Evolutionary conservation across 805 yeast species (phyloP).

Genomic region (Kluyveromyces aestuarii): DNA sequence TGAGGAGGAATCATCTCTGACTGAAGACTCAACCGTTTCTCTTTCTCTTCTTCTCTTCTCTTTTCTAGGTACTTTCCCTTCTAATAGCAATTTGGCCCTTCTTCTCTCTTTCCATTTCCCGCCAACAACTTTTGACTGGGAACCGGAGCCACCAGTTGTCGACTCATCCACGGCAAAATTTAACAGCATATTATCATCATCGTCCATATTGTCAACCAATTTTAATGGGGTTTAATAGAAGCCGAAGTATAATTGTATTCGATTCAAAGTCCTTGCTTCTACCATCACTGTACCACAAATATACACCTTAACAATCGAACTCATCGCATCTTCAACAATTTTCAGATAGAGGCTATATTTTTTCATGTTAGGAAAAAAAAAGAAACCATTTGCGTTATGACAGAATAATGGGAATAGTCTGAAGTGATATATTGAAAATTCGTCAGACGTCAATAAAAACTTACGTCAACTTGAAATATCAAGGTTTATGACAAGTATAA

Average conservation of each 20-base stretch:
- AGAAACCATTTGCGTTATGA: neutral
- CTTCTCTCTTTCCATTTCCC: slow-evolving; percentile 82
- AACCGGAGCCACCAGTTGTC: slow-evolving; percentile 9
- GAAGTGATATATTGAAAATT: too few relatives aligned
- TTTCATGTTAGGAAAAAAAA: neutral
- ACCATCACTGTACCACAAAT: neutral
- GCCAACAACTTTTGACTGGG: slow-evolving; percentile 43
- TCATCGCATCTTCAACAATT: slow-evolving; percentile 17
- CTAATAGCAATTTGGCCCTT: slow-evolving; percentile 41
- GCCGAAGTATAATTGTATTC: too few relatives aligned
- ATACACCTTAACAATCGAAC: slow-evolving; percentile 6
- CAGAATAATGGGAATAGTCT: neutral
- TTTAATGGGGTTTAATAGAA: too few relatives aligned
- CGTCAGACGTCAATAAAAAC: too few relatives aligned
- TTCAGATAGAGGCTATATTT: slow-evolving; percentile 3
- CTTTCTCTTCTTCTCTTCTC: neutral
- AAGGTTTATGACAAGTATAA: too few relatives aligned
- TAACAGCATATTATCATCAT: slow-evolving; percentile 41
- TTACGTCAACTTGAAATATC: too few relatives aligned
- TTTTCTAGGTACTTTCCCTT: slow-evolving; percentile 32
- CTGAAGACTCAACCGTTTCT: neutral
- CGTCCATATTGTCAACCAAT: slow-evolving; percentile 11
- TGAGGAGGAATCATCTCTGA: neutral
- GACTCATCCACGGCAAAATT: slow-evolving; percentile 47
- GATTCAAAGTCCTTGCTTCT: neutral